Evolutionary conservation across 805 yeast genomes (phyloP), one percentile per base, ranked within the genome.

Genomic region (Nakazawaea ambrosiae): DNA sequence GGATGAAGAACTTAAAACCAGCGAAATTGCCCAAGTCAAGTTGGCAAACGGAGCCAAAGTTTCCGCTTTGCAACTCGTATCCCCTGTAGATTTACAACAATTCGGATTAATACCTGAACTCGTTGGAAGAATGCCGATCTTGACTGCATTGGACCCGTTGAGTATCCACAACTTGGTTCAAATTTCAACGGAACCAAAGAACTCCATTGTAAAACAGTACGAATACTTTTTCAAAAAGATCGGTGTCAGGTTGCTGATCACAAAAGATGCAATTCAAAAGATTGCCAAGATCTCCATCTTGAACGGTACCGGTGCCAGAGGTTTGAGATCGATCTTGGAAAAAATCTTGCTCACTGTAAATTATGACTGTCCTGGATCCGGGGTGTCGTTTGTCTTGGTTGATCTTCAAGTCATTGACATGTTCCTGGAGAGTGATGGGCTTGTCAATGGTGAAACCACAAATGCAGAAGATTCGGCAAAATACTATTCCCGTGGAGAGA

Each of bases 281-380:
- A 66, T 76, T 12, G 76, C 81, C 0, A 57, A 59, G 18, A 47
- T 68, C 17, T 75, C 81, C 0, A 46, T 71, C 24, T 53, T 57
- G 20, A 75, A 70, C 43, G 77, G 77, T 3, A 75, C 80, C 0
- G 82, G 82, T 22, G 82, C 81, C 0, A 61, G 82, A 47, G 81
- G 81, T 0, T 49, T 76, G 20, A 58, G 78, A 45, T 69, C 74
- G 1, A 68, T 74, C 4, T 60, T 76, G 67, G 81, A 74, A 41
- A 63, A 71, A 38, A 41, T 74, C 14, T 49, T 75, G 17, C 51
- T 74, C 14, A 61, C 65, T 31, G 74, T 73, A 4, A 75, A 75
- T 48, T 75, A 67, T 49, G 81, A 75, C 33, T 70, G 78, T 46
- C 81, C 81, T 0, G 77, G 68, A n/a, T 68, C 78, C 18, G 72